Base-by-base conservation (phyloP, 208 protist species). In the Leishmania guyanensis region DNA sequence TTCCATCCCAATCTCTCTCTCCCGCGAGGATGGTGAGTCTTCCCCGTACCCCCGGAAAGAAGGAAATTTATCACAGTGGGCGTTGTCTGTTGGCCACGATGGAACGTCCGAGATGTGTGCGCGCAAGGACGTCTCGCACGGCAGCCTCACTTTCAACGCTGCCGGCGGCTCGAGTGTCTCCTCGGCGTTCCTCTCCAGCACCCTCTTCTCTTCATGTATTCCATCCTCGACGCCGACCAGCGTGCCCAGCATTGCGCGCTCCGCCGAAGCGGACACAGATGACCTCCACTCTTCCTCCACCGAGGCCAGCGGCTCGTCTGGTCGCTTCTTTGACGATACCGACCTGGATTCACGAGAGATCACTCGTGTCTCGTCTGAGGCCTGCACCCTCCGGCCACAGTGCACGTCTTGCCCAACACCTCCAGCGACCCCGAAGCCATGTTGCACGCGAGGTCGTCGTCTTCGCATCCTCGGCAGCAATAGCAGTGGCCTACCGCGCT, bases 121-220 rank as follows among this genome's bases (percentile, higher is more conserved):
- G 14, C 71, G 43, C 64, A 87, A 78, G 74, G 62, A 46, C 69
- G 17, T 39, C 17, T 33, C 53, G 39, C 39, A 26, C 22, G 29
- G 22, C 54, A 48, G 22, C 20, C 26, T 29, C 54, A 17, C 39
- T 33, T 56, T 58, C 70, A 36, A 16, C 36, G 62, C 51, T 39
- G 26, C 36, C 10, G 54, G 22, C 6, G 48, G 46, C 14, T 82
- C 84, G 9, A 79, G 62, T 50, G 51, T 70, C 46, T 84, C 76
- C 48, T 84, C 84, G 14, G 80, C 75, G 17, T 82, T 82, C 69
- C 77, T 87, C 12, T 84, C 84, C 26, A 81, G 46, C 53, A 81
- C 84, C 5, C 79, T 77, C 76, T 73, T 10, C 62, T 66, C n/a
- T 33, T 77, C 70, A 20, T 77, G 69, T 20, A 54, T 50, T 3